Conservation (phyloP, 139 green algal genomes). For the Chlamydomonas sphaeroides region DNA sequence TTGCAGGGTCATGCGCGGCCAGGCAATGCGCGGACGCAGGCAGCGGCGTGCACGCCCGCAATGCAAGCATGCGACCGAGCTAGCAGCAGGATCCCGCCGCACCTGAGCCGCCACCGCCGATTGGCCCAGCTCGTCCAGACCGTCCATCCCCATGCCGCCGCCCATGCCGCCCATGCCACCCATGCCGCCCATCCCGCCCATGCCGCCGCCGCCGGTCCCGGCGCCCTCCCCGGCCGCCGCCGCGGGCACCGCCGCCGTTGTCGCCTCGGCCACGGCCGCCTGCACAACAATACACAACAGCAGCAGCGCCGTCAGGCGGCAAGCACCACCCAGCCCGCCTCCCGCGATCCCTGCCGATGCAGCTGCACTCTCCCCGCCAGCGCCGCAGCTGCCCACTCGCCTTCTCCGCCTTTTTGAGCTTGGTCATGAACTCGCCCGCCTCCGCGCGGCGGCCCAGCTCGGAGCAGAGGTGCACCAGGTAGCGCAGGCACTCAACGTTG, state of each 20-base stretch:
- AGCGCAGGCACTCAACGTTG: conserved; percentile 89
- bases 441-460: conserved; percentile 73
- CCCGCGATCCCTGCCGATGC: no score
- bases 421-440: conserved; percentile 59
- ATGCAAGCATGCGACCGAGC: no score
- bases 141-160: conserved; percentile 1
- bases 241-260: background rate
- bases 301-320: no score
- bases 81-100: no score
- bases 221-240: background rate
- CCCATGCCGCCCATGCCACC: conserved; percentile 21
- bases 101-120: conserved; percentile 15
- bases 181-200: conserved; percentile 27
- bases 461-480: conserved; percentile 84
- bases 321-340: no score
- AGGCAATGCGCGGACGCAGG: no score
- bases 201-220: conserved; percentile 1
- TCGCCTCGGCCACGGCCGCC: conserved; percentile 16
- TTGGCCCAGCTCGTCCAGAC: conserved; percentile 15
- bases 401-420: conserved; percentile 53
- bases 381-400: background rate
- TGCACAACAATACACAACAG: no score
- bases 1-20: no score
- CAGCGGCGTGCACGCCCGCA: no score
- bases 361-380: no score